A percentile compares a stretch with the other conserved stretches of the same genome.
These are phyloP conservation scores for Rhynchosporium secalis DNA, from an alignment of 2,329 filamentous ascomycete species.

Conservation along the genomic window DNA sequence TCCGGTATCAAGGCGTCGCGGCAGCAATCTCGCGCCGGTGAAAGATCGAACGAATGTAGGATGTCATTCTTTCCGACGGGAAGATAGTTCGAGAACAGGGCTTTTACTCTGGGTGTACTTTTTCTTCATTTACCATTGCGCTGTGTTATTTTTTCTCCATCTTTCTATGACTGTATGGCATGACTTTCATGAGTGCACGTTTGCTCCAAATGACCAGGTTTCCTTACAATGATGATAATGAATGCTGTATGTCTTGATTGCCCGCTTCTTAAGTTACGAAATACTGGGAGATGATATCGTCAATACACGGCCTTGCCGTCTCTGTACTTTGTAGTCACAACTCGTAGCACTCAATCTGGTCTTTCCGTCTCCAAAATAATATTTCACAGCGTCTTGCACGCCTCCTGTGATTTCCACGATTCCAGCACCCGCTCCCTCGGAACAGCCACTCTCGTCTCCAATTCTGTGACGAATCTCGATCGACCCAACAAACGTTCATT, in stretches of 20 bases:
- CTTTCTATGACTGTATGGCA: conserved; percentile 1
- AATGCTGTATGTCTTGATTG: not conserved
- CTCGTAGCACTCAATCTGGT: conserved; percentile 1
- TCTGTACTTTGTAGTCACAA: not conserved
- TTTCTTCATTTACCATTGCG: not conserved
- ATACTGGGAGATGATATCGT: not conserved
- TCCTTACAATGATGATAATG: not conserved
- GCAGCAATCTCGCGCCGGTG: not conserved
- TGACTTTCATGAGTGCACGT: not conserved
- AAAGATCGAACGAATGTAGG: conserved; percentile 1
- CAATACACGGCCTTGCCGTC: not conserved
- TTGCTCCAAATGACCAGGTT: not conserved
- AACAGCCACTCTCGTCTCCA: conserved; percentile 5
- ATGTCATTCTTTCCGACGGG: not conserved
- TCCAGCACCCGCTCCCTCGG: conserved; percentile 15
- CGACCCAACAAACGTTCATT: not conserved
- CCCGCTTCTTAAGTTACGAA: not conserved
- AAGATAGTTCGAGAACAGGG: not conserved
- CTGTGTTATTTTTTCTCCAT: not conserved
- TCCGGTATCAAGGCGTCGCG: conserved; percentile 20
- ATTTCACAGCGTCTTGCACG: not conserved
- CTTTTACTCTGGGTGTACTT: not conserved
- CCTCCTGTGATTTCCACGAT: not conserved
- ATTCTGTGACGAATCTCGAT: not conserved
- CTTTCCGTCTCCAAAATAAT: not conserved